Base-by-base conservation (phyloP, 805 yeast genomes). In the Metschnikowia orientalis region DNA sequence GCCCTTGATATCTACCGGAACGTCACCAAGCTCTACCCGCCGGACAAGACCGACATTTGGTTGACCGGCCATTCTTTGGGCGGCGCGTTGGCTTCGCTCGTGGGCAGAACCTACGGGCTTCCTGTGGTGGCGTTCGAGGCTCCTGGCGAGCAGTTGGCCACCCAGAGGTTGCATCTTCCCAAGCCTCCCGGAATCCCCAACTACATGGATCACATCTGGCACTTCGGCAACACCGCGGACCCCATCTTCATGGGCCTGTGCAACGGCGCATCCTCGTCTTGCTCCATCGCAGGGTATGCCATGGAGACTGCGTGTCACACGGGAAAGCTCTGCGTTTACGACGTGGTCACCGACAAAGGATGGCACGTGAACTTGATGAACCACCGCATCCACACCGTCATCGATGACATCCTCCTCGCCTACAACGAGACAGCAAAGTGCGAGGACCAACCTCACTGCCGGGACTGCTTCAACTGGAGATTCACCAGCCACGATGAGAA, bases 211-310 rank as follows among this genome's bases (percentile, higher is more conserved):
- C 81, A 85, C 43, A 74, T 92, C 7, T 92, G 95, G 94, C 97
- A 92, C 54, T 64, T 92, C 53, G 98, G 98, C 3, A 90, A 92
- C 55, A 92, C 92, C 2, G 97, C 96, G 0, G 98, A 92, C 55
- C 98, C 98, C 1, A 85, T 92, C 2, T 92, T 71, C 51, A 82
- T 89, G 90, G 98, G 98, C 0, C 89, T 87, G 6, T 92, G 98
- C 56, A 88, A 84, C 51, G 98, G 98, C 7, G 94, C 92, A 1
- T 77, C 90, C 4, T 81, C 94, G 0, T 60, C 89, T 2, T 92
- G 98, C 57, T 79, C 90, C 39, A 69, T 86, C 6, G 96, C 85
- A 1, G 98, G 98, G 0, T 92, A 87, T 57, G 98, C 97, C 8
- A 81, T 92, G 95, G 98, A 92, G 51, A 81, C 96, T 0, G 81